phyloP scores from a whole-genome alignment of 1,284 basidiomycete genomes.

The Laetiporus sulphureus region DNA sequence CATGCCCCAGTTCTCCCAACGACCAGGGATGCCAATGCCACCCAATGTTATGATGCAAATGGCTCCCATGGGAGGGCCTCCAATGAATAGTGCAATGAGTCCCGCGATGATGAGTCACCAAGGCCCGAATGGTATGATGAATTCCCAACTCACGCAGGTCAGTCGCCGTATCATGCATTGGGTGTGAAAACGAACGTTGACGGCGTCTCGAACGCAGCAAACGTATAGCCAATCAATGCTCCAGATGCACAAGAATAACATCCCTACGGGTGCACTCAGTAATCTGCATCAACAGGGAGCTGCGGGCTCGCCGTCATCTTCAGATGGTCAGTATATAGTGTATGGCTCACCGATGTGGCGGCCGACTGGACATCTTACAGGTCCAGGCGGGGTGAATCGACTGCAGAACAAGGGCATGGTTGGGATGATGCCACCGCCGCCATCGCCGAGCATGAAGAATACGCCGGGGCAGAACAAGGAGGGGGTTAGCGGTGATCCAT shows the following conservation, averaged over 20 bases:
- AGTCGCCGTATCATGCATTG: background rate
- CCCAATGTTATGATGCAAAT: no score
- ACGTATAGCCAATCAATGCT: slow-evolving; percentile 33
- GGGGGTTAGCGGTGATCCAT: slow-evolving; percentile 13
- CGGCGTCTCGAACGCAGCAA: slow-evolving; percentile 21
- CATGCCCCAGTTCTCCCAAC: no score
- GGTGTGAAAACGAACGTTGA: background rate
- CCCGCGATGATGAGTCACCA: slow-evolving; percentile 22
- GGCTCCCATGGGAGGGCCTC: no score
- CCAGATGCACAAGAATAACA: slow-evolving; percentile 26
- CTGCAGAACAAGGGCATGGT: slow-evolving; percentile 33
- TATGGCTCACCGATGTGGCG: slow-evolving; percentile 8
- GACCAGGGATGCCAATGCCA: no score
- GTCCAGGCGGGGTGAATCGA: slow-evolving; percentile 18
- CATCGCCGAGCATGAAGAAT: slow-evolving; percentile 33
- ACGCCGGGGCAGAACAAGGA: slow-evolving; percentile 22
- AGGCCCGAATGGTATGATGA: slow-evolving; percentile 24
- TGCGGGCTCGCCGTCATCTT: slow-evolving; percentile 18
- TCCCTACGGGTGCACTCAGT: slow-evolving; percentile 13
- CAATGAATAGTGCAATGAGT: slow-evolving; percentile 20
- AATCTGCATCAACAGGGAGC: slow-evolving; percentile 16
- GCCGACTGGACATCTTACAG: slow-evolving; percentile 15
- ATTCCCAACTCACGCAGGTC: slow-evolving; percentile 30
- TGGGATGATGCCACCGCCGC: slow-evolving; percentile 42
- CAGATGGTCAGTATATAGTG: slow-evolving; percentile 4